Evolutionary conservation across 2,329 filamentous ascomycete genomes (phyloP), one percentile per base, ranked within the genome.

Genomic region (Alternaria arborescens): DNA sequence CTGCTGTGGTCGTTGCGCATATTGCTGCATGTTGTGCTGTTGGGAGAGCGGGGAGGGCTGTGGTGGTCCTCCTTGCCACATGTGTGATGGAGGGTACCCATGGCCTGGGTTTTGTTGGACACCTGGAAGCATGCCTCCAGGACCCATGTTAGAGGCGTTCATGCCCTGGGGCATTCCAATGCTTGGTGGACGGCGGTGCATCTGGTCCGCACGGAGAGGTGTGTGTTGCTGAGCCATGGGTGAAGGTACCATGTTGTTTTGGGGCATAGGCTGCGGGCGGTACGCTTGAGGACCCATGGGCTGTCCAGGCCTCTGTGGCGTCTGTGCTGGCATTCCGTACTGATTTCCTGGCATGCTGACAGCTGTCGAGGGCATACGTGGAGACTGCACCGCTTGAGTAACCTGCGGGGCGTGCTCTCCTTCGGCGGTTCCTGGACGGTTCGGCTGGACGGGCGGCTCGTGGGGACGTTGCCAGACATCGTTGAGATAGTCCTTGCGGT

Each of bases 381-480:
- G 83, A 36, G 82, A 84, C 58, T 82, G 82, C 41, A 83, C 64
- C 20, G 79, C 77, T 60, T 82, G 82, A 26, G 81, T 78, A 34
- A 78, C 77, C 26, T 80, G 75, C 4, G 80, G 76, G 30, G 72
- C 70, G 52, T 72, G 71, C 10, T 81, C 81, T 26, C 71, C 74
- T 38, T 80, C 78, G 12, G 76, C 73, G 12, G 78, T 76, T 36
- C 72, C 72, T 51, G 77, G 77, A 24, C 77, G 78, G 58, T 78
- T 80, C 46, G 80, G 81, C n/a, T 84, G 82, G 20, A 81, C 80
- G 4, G 92, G 89, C 60, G 91, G 88, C 74, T 97, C 93, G 67
- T 96, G 93, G 11, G 91, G 90, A 62, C 91, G 87, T 66, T 90
- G 87, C 91, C 94, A 98, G 66, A 93, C 86, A 56, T 88, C 89